Percentiles rank a stretch among this genome's conserved stretches.
Conservation (phyloP, 257 asterid species). For the Scutellaria minor region DNA sequence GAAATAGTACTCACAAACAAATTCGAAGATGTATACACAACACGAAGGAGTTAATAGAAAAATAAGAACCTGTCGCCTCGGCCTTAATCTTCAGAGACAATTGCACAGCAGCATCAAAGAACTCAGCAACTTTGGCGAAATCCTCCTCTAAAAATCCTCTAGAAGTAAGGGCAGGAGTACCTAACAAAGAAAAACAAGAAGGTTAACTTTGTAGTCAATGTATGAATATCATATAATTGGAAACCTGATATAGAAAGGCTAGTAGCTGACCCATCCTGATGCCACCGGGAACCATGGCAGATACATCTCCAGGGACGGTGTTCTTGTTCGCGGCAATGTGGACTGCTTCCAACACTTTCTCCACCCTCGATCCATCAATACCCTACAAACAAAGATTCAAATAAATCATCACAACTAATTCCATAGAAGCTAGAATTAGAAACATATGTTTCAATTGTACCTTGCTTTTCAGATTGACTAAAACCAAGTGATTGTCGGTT, state of each 20-base stretch:
- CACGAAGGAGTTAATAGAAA: not conserved
- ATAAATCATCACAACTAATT: not conserved
- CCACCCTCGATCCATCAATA: constrained; percentile 87
- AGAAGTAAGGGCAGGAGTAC: constrained; percentile 93
- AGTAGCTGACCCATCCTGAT: constrained; percentile 75
- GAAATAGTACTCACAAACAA: too few species aligned
- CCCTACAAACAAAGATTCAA: constrained; percentile 47
- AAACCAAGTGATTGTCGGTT: constrained; percentile 85
- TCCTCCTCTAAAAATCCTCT: constrained; percentile 88
- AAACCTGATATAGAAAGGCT: not conserved
- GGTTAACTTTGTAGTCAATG: not conserved
- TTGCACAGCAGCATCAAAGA: constrained; percentile 65
- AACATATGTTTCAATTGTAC: constrained; percentile 30
- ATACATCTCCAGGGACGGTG: constrained; percentile 93
- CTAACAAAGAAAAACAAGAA: constrained; percentile 38
- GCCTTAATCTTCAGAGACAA: constrained; percentile 63
- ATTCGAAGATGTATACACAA: too few species aligned
- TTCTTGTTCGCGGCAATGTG: constrained; percentile 91
- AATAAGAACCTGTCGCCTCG: constrained; percentile 51
- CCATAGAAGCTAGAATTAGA: not conserved
- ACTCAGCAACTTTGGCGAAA: constrained; percentile 63
- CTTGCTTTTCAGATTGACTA: constrained; percentile 80
- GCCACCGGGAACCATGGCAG: constrained; percentile 98
- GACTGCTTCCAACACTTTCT: constrained; percentile 84
- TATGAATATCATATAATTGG: not conserved